phyloP scores from a whole-genome alignment of 192 early-diverging fungal species.

The Backusella luteola region DNA sequence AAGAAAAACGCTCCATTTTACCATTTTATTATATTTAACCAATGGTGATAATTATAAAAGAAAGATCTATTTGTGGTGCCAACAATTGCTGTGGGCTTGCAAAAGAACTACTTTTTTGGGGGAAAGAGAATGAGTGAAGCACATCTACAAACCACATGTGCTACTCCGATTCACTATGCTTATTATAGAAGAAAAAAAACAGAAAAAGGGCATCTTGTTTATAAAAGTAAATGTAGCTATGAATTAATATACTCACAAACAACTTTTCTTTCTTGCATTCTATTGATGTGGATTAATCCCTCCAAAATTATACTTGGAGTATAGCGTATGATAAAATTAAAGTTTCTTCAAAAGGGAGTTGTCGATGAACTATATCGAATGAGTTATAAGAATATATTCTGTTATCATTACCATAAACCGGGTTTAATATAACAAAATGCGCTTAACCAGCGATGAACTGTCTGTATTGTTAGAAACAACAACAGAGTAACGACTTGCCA shows the following conservation, averaged over 20 bases:
- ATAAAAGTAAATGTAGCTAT: background rate
- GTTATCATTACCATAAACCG: too few species aligned
- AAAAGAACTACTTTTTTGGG: background rate
- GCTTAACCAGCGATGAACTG: too few species aligned
- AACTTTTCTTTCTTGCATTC: background rate
- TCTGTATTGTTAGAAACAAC: too few species aligned
- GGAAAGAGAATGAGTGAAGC: background rate
- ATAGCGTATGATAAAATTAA: too few species aligned
- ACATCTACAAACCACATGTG: background rate
- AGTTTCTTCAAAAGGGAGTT: background rate
- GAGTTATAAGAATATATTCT: background rate
- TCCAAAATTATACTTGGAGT: too few species aligned
- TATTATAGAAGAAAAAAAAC: background rate
- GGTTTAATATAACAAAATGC: too few species aligned
- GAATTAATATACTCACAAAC: background rate
- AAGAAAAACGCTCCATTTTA: background rate
- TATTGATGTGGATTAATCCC: background rate
- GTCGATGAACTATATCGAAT: background rate
- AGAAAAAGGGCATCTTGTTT: background rate
- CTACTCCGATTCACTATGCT: background rate
- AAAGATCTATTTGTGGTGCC: background rate
- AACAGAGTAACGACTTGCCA: too few species aligned
- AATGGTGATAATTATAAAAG: background rate
- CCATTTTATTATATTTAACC: background rate
- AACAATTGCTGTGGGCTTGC: background rate